These are phyloP conservation scores for Teunomyces tritomae DNA, from an alignment of 805 yeast species.

Conservation along the genomic window DNA sequence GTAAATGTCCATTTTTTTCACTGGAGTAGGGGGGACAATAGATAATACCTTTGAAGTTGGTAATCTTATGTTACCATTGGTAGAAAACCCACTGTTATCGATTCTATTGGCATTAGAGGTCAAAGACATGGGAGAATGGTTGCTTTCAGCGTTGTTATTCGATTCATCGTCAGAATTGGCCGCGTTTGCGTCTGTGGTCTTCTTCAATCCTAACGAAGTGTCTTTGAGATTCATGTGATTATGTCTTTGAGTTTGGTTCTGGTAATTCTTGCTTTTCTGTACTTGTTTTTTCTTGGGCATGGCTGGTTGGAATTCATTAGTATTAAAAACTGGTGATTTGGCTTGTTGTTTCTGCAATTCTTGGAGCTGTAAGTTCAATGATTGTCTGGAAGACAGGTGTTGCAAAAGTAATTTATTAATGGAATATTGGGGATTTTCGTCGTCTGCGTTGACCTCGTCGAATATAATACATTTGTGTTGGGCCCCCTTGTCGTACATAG, in stretches of 20 bases:
- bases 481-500: conserved; percentile 37
- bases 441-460: conserved; percentile 20
- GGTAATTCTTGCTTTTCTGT: conserved; percentile 6
- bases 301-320: conserved; percentile 1
- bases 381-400: conserved; percentile 35
- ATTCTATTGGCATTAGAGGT: background rate
- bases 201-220: conserved; percentile 38
- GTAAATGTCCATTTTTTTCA: conserved; percentile 52
- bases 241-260: conserved; percentile 19
- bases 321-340: conserved; percentile 6
- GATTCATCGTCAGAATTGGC: conserved; percentile 3
- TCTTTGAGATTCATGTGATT: conserved; percentile 40
- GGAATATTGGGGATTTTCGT: conserved; percentile 39
- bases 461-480: conserved; percentile 34
- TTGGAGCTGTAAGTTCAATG: conserved; percentile 28
- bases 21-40: conserved; percentile 67
- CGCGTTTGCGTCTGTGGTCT: conserved; percentile 14
- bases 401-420: conserved; percentile 36
- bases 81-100: conserved; percentile 40
- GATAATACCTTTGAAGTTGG: conserved; percentile 45
- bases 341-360: conserved; percentile 18
- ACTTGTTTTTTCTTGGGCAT: background rate
- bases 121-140: conserved; percentile 1
- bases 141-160: conserved; percentile 7
- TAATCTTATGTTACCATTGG: conserved; percentile 49